phyloP scores from a whole-genome alignment of 257 asterid genomes.

The Haberlea rhodopensis region DNA sequence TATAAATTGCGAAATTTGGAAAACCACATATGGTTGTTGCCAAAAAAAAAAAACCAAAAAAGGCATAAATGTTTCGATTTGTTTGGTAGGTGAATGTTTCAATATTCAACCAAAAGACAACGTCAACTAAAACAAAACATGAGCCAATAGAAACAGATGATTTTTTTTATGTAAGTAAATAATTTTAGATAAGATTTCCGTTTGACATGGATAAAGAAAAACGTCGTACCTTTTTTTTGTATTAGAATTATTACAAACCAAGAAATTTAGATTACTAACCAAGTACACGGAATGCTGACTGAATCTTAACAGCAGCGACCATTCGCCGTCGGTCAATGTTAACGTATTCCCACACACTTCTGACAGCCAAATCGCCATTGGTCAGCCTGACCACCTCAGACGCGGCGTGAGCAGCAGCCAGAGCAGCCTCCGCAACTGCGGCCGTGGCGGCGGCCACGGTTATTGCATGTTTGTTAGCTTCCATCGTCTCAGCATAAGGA shows the following conservation, averaged over 20 bases:
- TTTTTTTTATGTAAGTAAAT: too few species aligned
- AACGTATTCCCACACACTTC: background rate
- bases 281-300: background rate
- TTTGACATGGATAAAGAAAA: too few species aligned
- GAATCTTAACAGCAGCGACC: background rate
- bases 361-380: too few species aligned
- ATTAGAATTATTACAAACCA: background rate
- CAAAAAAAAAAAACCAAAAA: too few species aligned
- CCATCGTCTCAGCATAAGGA: background rate
- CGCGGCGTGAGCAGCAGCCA: background rate
- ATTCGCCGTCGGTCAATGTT: background rate
- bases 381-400: background rate
- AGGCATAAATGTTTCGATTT: too few species aligned
- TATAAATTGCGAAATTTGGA: too few species aligned
- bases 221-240: too few species aligned
- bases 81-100: background rate
- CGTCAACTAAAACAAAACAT: too few species aligned
- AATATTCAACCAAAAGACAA: too few species aligned
- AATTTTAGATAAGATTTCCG: too few species aligned
- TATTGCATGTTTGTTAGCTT: background rate
- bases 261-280: background rate
- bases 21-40: too few species aligned
- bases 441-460: constrained; percentile 1
- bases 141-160: background rate
- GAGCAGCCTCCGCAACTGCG: background rate